These are phyloP conservation scores for Heterobasidion parviporum DNA, from an alignment of 1,284 basidiomycete genomes.

Conservation along the genomic window DNA sequence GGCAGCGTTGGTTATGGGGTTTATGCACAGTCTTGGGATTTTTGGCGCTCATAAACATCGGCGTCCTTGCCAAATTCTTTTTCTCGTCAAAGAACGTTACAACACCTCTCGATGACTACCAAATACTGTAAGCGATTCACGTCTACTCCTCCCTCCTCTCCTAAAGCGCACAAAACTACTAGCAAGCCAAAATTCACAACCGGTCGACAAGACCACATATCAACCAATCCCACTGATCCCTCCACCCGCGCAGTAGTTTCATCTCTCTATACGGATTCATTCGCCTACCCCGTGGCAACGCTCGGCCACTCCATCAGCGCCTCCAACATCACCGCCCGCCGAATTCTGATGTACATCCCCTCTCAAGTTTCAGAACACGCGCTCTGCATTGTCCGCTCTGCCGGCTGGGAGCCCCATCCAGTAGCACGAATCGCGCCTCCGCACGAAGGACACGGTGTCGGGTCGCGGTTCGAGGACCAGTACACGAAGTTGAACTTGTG, in stretches of 20 bases:
- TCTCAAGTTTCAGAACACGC: slow-evolving; percentile 28
- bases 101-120: slow-evolving; percentile 11
- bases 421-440: slow-evolving; percentile 31
- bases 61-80: background rate
- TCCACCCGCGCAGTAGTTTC: slow-evolving; percentile 30
- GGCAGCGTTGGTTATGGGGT: background rate
- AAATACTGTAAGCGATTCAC: slow-evolving; percentile 7
- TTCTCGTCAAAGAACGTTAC: background rate
- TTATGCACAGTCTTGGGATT: background rate
- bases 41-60: background rate
- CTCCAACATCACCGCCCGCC: slow-evolving; percentile 24
- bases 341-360: slow-evolving; percentile 30
- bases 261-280: slow-evolving; percentile 34
- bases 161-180: background rate
- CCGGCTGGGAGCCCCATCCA: slow-evolving; percentile 29
- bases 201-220: background rate
- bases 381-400: slow-evolving; percentile 29
- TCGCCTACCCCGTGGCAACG: slow-evolving; percentile 31
- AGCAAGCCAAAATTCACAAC: slow-evolving; percentile 5
- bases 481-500: slow-evolving; percentile 38
- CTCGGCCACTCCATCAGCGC: slow-evolving; percentile 31
- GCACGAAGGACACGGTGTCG: slow-evolving; percentile 23
- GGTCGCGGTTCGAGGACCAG: slow-evolving; percentile 29
- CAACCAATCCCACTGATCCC: background rate
- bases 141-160: background rate